Base-by-base conservation (phyloP, 306 rosid species). In the Hylodesmum podocarpum region DNA sequence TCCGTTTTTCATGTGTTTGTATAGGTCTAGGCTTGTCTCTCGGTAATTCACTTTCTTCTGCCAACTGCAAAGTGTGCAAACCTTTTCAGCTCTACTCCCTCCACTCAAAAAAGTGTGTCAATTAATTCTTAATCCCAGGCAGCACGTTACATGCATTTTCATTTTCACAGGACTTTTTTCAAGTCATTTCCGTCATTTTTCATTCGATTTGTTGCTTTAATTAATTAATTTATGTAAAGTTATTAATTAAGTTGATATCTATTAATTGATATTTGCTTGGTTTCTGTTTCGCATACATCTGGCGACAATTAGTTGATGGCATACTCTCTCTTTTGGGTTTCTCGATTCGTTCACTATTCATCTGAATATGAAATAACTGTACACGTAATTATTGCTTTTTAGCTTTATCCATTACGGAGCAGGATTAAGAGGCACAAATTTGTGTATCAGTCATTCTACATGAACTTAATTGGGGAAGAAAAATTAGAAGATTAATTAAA, bases 51-150 rank as follows among this genome's bases (percentile, higher is more conserved):
- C 53, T 36, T 62, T 57, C 68, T 73, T 41, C 71, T 58, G 39
- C 83, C 27, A 82, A 69, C 74, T 21, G 76, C 50, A 51, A 36
- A n/a, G 78, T 53, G 69, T 5, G 53, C 83, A 34, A 81, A 57
- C 58, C 66, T 75, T 72, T 84, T 72, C 69, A 73, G 83, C 77
- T 75, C 81, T n/a, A n/a, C 84, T 21, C 55, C 14, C 72, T 36
- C 61, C 57, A 65, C 63, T 53, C 69, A 70, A 63, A 65, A 72
- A 44, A 47, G 67, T 19, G 49, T 16, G 74, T 6, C 7, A 71
- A 1, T 58, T 6, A 71, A 1, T 58, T 6, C 29, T 39, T 0
- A 11, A 15, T 55, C 16, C 15, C 33, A 14, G 6, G 27, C 16
- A 22, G 12, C 55, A 73, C 47, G 39, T 27, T 33, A 31, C 68